A percentile compares a stretch with the other conserved stretches of the same genome.
phyloP scores from a whole-genome alignment of 768 basidiomycete genomes.

The Lactarius deliciosus region DNA sequence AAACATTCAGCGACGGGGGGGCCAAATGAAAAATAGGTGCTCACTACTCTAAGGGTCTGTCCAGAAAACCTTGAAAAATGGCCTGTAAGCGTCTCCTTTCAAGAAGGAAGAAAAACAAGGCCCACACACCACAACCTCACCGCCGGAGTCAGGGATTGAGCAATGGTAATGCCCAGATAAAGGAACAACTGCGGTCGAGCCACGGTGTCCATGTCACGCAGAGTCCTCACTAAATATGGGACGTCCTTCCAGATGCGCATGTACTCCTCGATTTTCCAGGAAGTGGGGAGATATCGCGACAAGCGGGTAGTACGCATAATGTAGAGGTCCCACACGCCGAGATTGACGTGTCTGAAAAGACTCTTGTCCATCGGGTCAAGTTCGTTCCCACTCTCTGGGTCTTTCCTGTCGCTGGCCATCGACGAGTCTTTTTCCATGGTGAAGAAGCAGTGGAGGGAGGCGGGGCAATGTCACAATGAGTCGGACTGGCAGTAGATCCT shows the following conservation, averaged over 20 bases:
- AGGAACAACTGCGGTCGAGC: conserved; percentile 10
- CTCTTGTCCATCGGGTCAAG: conserved; percentile 1
- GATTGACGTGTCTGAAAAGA: neutral
- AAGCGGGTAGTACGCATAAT: neutral
- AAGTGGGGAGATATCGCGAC: neutral
- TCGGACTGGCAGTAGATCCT: neutral
- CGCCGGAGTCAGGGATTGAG: conserved; percentile 8
- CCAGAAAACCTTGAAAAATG: conserved; percentile 17
- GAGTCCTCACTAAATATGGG: conserved; percentile 48
- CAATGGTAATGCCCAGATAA: conserved; percentile 7
- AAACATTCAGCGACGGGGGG: neutral
- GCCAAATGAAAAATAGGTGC: conserved; percentile 27
- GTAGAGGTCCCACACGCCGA: conserved; percentile 2
- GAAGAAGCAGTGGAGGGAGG: neutral
- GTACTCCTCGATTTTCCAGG: neutral
- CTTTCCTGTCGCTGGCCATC: neutral
- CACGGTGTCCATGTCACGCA: conserved; percentile 13
- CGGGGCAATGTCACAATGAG: neutral
- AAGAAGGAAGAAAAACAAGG: neutral
- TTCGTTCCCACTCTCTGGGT: neutral
- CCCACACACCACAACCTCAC: conserved; percentile 18
- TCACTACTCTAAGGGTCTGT: conserved; percentile 19
- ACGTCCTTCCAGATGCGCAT: neutral
- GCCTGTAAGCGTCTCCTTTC: neutral
- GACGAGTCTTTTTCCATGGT: conserved; percentile 1